Evolutionary conservation across 129 eudicot species (phyloP), one percentile per base, ranked within the genome.

Genomic region (sunflower (Helianthus annuus)): DNA sequence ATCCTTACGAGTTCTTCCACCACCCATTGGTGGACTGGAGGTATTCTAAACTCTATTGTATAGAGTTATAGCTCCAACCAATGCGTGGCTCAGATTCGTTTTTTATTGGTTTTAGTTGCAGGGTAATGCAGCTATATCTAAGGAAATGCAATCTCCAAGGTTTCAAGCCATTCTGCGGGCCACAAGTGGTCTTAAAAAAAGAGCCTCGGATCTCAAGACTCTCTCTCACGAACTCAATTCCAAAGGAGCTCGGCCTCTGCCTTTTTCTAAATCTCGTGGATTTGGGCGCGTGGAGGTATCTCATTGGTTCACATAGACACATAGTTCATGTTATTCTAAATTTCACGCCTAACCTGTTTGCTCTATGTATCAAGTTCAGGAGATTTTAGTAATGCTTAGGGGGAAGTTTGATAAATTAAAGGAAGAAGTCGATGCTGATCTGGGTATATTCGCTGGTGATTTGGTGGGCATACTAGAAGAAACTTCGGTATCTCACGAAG

Each of bases 111-210:
- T 38, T 79, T 66, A 72, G 73, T 74, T 79, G 69, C 74, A 95
- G 97, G 91, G 86, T 68, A 76, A 83, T 83, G 85, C 85, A 52
- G 71, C 97, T 69, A 76, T 86, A 70, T 78, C 86, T 83, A 95
- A 90, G 86, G 99, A 90, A 83, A 83, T 88, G 76, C 93, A 90
- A 78, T 95, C 99, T 69, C 99, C 99, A 56, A 85, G 99, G 40
- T 90, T 95, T 64, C 99, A 90, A 83, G 99, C 99, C 62, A 86
- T 95, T 75, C 70, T 95, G 62, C 94, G 97, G 59, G 82, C 86
- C 55, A 95, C 99, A 13, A 88, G 97, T 79, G 95, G 96, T 34
- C 91, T 96, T 19, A 86, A 78, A 64, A 95, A 83, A 70, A 84
- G 87, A 83, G 85, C 70, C 17, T 86, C 91, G 3, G 94, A 95